Evolutionary conservation across 208 protist species (phyloP), one percentile per base, ranked within the genome.

Genomic region (Trypanosoma conorhini): DNA sequence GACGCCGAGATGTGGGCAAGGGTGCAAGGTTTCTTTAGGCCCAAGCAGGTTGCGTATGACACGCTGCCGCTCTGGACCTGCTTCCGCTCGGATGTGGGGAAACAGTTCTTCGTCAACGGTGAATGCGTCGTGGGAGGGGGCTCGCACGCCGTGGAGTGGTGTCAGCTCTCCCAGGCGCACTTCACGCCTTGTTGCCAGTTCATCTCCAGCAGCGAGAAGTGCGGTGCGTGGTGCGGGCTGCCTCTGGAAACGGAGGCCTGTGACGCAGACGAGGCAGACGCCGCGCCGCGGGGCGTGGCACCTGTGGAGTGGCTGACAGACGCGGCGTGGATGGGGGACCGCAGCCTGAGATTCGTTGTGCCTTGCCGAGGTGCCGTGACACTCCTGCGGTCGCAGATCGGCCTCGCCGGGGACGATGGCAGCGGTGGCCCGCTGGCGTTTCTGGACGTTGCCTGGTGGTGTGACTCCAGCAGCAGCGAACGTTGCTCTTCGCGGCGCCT

Each of bases 301-400:
- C 63, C 71, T 26, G 56, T 69, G 17, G 63, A 67, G 26, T 76
- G 71, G 71, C 50, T 19, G 21, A 66, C 15, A 22, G 38, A 72
- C n/a, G 65, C 31, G 24, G 87, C 77, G n/a, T 92, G 84, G 84
- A 85, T 87, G 54, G 87, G 87, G 15, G 78, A 89, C 67, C 78
- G 82, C 17, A 79, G 77, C 33, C 61, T 92, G 50, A 48, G 31
- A 17, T 79, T 86, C 59, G 12, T 64, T 19, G 56, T 88, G 9
- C 86, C 82, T 9, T 60, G 77, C n/a, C 48, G 42, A 38, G 50
- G 48, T 51, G 66, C 78, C 33, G 86, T 80, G 40, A 76, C 76
- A 57, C 30, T 91, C 38, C 42, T 85, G 13, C 74, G 74, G 13
- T 84, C 67, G 75, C 64, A 79, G 58, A 74, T 86, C 60, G 5